Base-by-base conservation (phyloP, 805 yeast species). In the Candida ovalis region DNA sequence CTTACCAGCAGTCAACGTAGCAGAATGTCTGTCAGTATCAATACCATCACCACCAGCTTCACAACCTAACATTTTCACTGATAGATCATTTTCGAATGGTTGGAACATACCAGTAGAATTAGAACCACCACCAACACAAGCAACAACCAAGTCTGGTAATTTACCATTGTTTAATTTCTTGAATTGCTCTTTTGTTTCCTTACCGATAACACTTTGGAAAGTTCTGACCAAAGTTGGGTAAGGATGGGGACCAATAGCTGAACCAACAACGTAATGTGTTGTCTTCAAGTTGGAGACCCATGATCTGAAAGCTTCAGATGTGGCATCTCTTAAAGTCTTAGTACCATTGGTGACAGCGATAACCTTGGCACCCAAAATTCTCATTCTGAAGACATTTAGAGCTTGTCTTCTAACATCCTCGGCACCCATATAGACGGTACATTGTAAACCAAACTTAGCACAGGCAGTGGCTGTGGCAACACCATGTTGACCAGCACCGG, bases 41-140 rank as follows among this genome's bases (percentile, higher is more conserved):
- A 92, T 56, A 65, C 99, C 99, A 58, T 88, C 96, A 69, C 99
- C 99, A 67, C 97, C 99, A 44, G 99, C 99, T 74, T 94, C 99
- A 51, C 91, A 89, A 67, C 99, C 99, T 27, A 91, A 71, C 64
- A 94, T 73, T 63, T 80, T 81, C 40, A 94, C 99, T 8, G 79
- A 72, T 15, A 65, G 55, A 65, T 90, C 97, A 17, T 88, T 74
- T 65, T 89, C 95, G 64, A 94, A 94, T 46, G 98, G 97, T 21
- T 89, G 83, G 70, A 94, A 94, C 80, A 92, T 82, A 67, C 99
- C 99, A 28, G 95, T 82, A 44, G 96, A 85, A 77, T 94, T 94
- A 18, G 97, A 89, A 47, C 99, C 99, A 63, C 99, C 99, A 62
- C 99, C 99, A 44, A 94, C 99, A 77, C 99, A 94, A 1, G 99